Conservation (phyloP, 257 asterid species). For the Euphrasia confusa region DNA sequence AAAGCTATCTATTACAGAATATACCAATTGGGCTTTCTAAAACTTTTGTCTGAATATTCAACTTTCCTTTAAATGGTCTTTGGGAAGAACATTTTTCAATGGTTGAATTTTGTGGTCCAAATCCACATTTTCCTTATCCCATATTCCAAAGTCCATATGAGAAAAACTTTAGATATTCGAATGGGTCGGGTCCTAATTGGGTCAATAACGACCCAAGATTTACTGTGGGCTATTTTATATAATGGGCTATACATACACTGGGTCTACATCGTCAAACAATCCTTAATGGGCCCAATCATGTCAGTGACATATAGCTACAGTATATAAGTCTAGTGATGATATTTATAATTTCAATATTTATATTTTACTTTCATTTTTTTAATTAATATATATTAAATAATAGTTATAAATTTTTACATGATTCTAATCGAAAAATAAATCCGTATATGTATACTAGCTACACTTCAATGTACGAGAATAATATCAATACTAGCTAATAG, state of each 20-base stretch:
- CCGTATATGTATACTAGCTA: too few relatives aligned
- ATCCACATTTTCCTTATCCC: conserved; percentile 8
- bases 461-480: too few relatives aligned
- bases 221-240: neutral
- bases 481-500: too few relatives aligned
- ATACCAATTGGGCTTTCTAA: conserved; percentile 16
- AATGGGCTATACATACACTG: neutral
- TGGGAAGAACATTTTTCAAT: conserved; percentile 25
- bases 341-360: too few relatives aligned
- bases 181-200: neutral
- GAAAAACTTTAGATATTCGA: neutral
- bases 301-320: too few relatives aligned
- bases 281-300: too few relatives aligned
- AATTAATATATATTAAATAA: too few relatives aligned
- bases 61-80: conserved; percentile 22
- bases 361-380: too few relatives aligned
- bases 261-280: too few relatives aligned
- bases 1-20: conserved; percentile 24
- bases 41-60: conserved; percentile 30
- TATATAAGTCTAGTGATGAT: too few relatives aligned
- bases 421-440: too few relatives aligned
- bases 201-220: conserved; percentile 1
- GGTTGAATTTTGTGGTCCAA: conserved; percentile 23
- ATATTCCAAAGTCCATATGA: conserved; percentile 9
- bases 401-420: too few relatives aligned